Conservation (phyloP, 352 stramenopile species). For the Thalassiosira exigua region DNA sequence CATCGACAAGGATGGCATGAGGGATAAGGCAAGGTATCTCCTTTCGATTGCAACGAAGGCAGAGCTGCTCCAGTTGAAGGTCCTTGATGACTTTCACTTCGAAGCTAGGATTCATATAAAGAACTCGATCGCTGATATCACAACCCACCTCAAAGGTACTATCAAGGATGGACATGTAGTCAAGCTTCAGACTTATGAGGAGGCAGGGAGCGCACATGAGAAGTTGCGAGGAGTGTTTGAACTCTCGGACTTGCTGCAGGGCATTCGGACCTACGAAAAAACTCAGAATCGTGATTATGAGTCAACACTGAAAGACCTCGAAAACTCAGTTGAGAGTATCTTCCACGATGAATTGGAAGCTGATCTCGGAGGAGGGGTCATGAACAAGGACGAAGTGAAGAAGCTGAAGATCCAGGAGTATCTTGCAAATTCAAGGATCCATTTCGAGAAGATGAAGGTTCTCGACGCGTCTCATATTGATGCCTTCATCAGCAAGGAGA, state of each 20-base stretch:
- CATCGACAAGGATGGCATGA: neutral
- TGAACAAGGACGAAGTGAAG: neutral
- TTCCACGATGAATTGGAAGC: conserved; percentile 1
- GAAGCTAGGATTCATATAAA: neutral
- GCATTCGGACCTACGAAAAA: neutral
- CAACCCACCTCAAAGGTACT: neutral
- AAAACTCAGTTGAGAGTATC: neutral
- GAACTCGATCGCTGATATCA: conserved; percentile 3
- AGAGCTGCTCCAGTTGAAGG: neutral
- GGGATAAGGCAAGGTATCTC: neutral
- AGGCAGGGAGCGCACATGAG: neutral
- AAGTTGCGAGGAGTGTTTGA: neutral
- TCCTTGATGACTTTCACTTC: conserved; percentile 3
- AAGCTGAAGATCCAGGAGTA: neutral
- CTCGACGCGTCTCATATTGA: neutral
- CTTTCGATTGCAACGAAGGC: conserved; percentile 2
- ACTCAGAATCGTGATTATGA: conserved; percentile 3
- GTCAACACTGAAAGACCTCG: neutral
- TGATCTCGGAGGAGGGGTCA: neutral
- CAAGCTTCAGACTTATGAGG: neutral
- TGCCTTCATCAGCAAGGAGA: neutral
- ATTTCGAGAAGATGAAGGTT: conserved; percentile 6
- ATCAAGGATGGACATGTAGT: conserved; percentile 1
- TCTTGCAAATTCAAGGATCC: neutral
- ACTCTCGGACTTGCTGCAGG: neutral